Base-by-base conservation (phyloP, 2,329 filamentous ascomycete species). In the Penicillium concentricum region DNA sequence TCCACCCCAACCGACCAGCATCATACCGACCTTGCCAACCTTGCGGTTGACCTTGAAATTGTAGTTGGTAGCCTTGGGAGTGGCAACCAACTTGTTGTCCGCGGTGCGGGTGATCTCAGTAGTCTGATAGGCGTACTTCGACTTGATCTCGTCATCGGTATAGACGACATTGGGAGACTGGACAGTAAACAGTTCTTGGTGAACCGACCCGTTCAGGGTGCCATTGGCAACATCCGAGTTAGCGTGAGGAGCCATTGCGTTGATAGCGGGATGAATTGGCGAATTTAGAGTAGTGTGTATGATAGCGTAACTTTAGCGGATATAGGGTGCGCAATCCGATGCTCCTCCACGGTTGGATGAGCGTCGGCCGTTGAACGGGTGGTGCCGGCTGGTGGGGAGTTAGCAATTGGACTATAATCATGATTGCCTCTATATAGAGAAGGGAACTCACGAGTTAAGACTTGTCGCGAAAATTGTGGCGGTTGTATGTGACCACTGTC, bases 391-490 rank as follows among this genome's bases (percentile, higher is more conserved):
- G 76, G 28, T 22, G 13, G 42, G 6, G 38, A 20, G 53, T 61
- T 56, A 61, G 57, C 53, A n/a, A 58, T 39, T 46, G 28, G 3
- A 34, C 39, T 30, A 24, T 9, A 3, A 18, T 24, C 18, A 24
- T 47, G 2, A 4, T 24, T n/a, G n/a, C n/a, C 12, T 41, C 4
- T 4, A 13, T 38, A 6, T 20, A 41, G 20, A 43, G n/a, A 15
- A 16, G 26, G 55, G 61, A 39, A 81, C 91, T 77, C 85, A 96
- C 92, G 92, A 96, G 86, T 94, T 94, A 69, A 97, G 88, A 71
- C 95, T 89, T 82, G 96, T 97, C 84, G 92, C 93, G 88, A 96
- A 97, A 92, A 91, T 96, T 81, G 90, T 96, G 91, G 84, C 88
- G 87, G 82, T 83, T 68, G 72, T 74, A 63, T 67, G 72, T 79